Base-by-base conservation (phyloP, 805 yeast species). In the Naumovozyma baii region DNA sequence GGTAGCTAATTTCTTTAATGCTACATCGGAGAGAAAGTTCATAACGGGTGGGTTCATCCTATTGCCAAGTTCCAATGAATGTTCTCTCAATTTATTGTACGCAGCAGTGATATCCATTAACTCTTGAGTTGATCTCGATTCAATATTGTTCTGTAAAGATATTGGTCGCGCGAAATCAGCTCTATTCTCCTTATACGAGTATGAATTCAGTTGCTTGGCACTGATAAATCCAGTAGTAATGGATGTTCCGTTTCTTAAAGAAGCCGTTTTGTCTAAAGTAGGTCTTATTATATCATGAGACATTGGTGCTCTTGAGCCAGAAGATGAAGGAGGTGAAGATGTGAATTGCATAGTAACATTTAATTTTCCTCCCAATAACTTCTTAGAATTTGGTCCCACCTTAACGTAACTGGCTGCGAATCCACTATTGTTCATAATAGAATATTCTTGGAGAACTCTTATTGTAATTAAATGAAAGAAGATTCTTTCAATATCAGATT, bases 371-470 rank as follows among this genome's bases (percentile, higher is more conserved):
- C 52, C 48, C 39, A 80, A 51, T 1, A 85, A 67, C 1, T 54
- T 55, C 13, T 60, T 52, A 1, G 85, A 76, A 14, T 69, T 63
- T 1, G 68, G 66, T 0, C 95, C 95, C 1, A 69, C 49, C 45
- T 69, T 68, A 4, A 88, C 72, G 51, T 90, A 90, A 39, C 83
- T 82, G 2, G 82, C 66, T 0, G 95, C 84, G 65, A 81, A 88
- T 0, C 95, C 94, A n/a, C 77, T 73, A 17, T 72, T 76, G 48
- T 78, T 83, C 70, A 80, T 75, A 4, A 80, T 66, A 2, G 87
- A 74, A 50, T 78, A 81, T 55, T 88, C 96, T 41, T 69, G 69
- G 20, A 92, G 58, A 13, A 78, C 70, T 14, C 76, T 73, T 40
- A 76, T 76, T 5, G 83, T 73, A 18, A 85, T 70, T 44, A 92